A percentile compares a stretch with the other conserved stretches of the same genome.
Conservation (phyloP, 192 early-diverging fungal species). For the Rhizophagus prolifer region DNA sequence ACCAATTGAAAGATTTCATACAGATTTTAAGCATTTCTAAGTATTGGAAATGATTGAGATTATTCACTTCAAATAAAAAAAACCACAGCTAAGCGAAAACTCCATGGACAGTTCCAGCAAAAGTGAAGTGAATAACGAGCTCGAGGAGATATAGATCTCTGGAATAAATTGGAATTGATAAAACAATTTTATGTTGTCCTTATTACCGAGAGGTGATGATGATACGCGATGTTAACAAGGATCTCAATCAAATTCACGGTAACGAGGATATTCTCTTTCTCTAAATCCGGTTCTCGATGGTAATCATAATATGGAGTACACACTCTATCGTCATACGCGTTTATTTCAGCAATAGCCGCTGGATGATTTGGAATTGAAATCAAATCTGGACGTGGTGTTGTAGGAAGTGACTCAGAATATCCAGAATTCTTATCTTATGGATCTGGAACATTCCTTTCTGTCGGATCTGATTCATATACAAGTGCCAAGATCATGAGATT, state of each 20-base stretch:
- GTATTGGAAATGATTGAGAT: too few relatives aligned
- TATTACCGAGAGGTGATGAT: background rate
- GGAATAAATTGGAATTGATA: background rate
- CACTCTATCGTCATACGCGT: too few relatives aligned
- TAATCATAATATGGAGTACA: background rate
- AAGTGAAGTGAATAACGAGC: background rate
- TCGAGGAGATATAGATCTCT: background rate
- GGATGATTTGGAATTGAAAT: slow-evolving; percentile 5
- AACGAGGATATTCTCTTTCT: slow-evolving; percentile 1
- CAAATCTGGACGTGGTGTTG: too few relatives aligned
- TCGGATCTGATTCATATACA: background rate
- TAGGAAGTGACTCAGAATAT: too few relatives aligned
- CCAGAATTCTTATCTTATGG: background rate
- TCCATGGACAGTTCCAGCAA: background rate
- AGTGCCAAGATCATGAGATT: background rate
- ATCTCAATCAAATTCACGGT: background rate
- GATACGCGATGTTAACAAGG: background rate
- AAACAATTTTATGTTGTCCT: background rate
- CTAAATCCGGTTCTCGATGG: background rate
- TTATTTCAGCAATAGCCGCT: background rate
- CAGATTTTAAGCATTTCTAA: too few relatives aligned
- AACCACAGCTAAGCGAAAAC: too few relatives aligned
- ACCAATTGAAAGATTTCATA: too few relatives aligned
- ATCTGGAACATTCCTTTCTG: background rate
- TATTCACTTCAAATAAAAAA: too few relatives aligned